Conservation (phyloP, 208 protist genomes). For the Wallacemonas collosoma region DNA sequence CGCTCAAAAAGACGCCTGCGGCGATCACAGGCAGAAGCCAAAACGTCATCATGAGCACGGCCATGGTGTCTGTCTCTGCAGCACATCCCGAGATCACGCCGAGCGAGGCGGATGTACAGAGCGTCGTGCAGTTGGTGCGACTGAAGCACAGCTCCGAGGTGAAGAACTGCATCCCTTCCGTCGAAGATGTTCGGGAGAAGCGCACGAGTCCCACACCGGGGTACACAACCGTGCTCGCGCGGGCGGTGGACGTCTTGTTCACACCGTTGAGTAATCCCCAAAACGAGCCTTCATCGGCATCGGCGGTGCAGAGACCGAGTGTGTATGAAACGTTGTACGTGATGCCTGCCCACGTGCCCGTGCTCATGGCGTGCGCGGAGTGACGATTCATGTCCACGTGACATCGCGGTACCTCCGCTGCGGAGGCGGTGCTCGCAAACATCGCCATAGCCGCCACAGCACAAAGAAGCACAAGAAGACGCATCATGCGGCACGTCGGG, state of each 20-base stretch:
- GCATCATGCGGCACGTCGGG: no score
- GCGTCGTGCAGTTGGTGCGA: conserved; percentile 36
- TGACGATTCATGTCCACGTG: conserved; percentile 45
- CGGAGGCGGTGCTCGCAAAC: not conserved
- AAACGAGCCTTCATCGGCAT: conserved; percentile 31
- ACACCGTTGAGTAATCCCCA: conserved; percentile 38
- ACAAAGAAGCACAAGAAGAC: no score
- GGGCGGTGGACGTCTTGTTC: conserved; percentile 24
- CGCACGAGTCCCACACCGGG: conserved; percentile 23
- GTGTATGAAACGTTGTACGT: conserved; percentile 38
- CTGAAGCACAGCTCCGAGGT: conserved; percentile 44
- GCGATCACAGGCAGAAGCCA: conserved; percentile 32
- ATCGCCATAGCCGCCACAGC: no score
- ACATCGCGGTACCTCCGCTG: conserved; percentile 28
- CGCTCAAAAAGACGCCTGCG: conserved; percentile 32
- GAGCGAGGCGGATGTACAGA: conserved; percentile 33
- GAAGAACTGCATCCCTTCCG: conserved; percentile 34
- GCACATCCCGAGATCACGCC: conserved; percentile 32
- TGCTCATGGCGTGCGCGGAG: conserved; percentile 30
- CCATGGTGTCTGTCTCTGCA: conserved; percentile 37
- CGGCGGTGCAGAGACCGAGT: conserved; percentile 34
- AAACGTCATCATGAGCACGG: conserved; percentile 34
- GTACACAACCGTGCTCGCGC: conserved; percentile 27
- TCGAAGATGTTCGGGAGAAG: conserved; percentile 23
- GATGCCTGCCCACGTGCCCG: conserved; percentile 50